Evolutionary conservation across 2,329 filamentous ascomycete genomes (phyloP).

Genomic region (Colletotrichum acutatum): DNA sequence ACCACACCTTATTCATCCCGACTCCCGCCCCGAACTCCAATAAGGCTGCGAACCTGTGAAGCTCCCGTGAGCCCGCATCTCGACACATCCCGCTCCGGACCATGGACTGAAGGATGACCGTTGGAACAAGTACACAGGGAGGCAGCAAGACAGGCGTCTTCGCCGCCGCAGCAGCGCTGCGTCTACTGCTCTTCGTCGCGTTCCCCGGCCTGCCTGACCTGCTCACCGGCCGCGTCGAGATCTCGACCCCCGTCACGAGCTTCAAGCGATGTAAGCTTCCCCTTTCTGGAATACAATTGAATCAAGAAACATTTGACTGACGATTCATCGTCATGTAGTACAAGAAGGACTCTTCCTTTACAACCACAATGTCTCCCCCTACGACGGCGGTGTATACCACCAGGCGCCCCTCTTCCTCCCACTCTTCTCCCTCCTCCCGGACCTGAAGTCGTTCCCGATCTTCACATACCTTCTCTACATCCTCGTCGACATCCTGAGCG

Average conservation of each 20-base stretch:
- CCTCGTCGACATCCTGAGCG: conserved; percentile 82
- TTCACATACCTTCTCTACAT: conserved; percentile 86
- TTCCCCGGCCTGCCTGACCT: conserved; percentile 88
- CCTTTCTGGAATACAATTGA: not conserved
- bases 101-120: conserved; percentile 36
- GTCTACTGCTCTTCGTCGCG: conserved; percentile 80
- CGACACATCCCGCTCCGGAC: conserved; percentile 18
- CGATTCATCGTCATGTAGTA: conserved; percentile 61
- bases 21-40: conserved; percentile 19
- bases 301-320: conserved; percentile 13
- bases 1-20: conserved; percentile 27
- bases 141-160: conserved; percentile 68
- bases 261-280: conserved; percentile 87
- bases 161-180: conserved; percentile 78
- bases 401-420: conserved; percentile 91
- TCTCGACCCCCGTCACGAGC: conserved; percentile 96
- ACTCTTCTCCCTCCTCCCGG: conserved; percentile 88
- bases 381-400: conserved; percentile 88
- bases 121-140: conserved; percentile 50
- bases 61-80: conserved; percentile 15
- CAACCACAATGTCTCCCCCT: conserved; percentile 94
- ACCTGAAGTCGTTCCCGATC: conserved; percentile 72
- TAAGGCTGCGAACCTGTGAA: not conserved
- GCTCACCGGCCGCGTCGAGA: conserved; percentile 90
- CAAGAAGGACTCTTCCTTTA: conserved; percentile 98